Base-by-base conservation (phyloP, 2,329 filamentous ascomycete genomes). In the Neofusicoccum umdonicola region DNA sequence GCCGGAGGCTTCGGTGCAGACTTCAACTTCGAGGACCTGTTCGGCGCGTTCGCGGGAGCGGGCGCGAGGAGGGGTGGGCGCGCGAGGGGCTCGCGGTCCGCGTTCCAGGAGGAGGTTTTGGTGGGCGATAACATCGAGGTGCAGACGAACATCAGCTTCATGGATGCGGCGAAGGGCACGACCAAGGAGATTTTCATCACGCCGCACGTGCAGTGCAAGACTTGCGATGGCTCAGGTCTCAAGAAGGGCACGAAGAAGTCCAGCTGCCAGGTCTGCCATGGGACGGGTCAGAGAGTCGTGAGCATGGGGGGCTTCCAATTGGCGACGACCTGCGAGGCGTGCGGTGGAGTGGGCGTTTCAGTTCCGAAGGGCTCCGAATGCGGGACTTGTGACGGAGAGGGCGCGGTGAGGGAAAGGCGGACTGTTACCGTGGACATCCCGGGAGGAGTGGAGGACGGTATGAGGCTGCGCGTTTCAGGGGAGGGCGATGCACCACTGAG, bases 101-200 rank as follows among this genome's bases (percentile, higher is more conserved):
- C 90, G 11, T 95, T 95, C 74, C 87, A 92, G 71, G 90, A 96
- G 75, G 84, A 89, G 70, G 87, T 96, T 19, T 76, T 96, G 70
- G 90, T 97, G n/a, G 95, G 95, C 66, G 93, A 98, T 68, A 93
- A 96, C 76, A 97, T 99, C 72, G 94, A 98, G 77, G 90, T 97
- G 27, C 92, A 97, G 78, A 88, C 92, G 57, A 95, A 87, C 75
- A 94, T 99, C 70, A 93, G 90, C 0, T 99, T 99, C 78, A 91
- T 95, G 88, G 95, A 99, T 74, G 92, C 95, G 6, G 95, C 95
- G 9, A 97, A 96, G 78, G 95, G 95, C 41, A 89, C 90, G 7
- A 88, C 83, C 73, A 96, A 97, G 79, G 90, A 93, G n/a, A 91
- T 99, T 65, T 87, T 84, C 69, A 91, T 97, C 70, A 92, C 90